Percentiles rank a stretch among this genome's conserved stretches.
Evolutionary conservation across 1,139 yeast species (phyloP).

Genomic region (Geotrichum histeridarum): DNA sequence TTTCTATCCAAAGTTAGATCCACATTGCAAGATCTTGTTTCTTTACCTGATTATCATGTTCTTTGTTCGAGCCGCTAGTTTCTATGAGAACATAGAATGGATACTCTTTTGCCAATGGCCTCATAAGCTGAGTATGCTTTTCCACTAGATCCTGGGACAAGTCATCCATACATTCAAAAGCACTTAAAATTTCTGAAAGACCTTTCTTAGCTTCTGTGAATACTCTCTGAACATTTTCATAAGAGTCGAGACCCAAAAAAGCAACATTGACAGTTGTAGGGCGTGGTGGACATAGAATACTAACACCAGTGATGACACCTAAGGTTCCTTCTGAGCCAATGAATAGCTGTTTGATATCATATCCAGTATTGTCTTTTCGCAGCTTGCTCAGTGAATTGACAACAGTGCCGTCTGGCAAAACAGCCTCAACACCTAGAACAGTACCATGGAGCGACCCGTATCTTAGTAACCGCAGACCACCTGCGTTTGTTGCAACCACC

Average conservation of each 20-base stretch:
- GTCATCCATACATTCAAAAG: slow-evolving; percentile 91
- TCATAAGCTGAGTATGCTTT: slow-evolving; percentile 44
- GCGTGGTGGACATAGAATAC: slow-evolving; percentile 86
- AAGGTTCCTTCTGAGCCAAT: slow-evolving; percentile 92
- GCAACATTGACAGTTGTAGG: slow-evolving; percentile 87
- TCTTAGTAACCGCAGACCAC: slow-evolving; percentile 81
- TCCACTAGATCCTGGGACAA: slow-evolving; percentile 65
- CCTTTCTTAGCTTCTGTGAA: slow-evolving; percentile 76
- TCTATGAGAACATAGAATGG: slow-evolving; percentile 90
- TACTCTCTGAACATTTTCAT: slow-evolving; percentile 75
- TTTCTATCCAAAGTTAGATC: slow-evolving; percentile 28
- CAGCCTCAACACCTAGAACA: slow-evolving; percentile 87
- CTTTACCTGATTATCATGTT: slow-evolving; percentile 40
- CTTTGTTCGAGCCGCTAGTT: slow-evolving; percentile 88
- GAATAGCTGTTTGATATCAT: slow-evolving; percentile 83
- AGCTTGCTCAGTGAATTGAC: slow-evolving; percentile 74
- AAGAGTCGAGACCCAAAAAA: slow-evolving; percentile 74
- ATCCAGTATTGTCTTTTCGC: slow-evolving; percentile 92
- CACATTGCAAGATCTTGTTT: slow-evolving; percentile 29
- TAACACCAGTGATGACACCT: slow-evolving; percentile 85
- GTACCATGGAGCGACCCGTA: slow-evolving; percentile 93
- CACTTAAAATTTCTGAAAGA: slow-evolving; percentile 79
- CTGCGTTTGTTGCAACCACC: slow-evolving; percentile 92
- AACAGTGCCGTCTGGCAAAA: slow-evolving; percentile 81
- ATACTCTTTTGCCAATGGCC: slow-evolving; percentile 72